A percentile compares a stretch with the other conserved stretches of the same genome.
Evolutionary conservation across 768 basidiomycete species (phyloP).

Genomic region (Lentinula sp.): DNA sequence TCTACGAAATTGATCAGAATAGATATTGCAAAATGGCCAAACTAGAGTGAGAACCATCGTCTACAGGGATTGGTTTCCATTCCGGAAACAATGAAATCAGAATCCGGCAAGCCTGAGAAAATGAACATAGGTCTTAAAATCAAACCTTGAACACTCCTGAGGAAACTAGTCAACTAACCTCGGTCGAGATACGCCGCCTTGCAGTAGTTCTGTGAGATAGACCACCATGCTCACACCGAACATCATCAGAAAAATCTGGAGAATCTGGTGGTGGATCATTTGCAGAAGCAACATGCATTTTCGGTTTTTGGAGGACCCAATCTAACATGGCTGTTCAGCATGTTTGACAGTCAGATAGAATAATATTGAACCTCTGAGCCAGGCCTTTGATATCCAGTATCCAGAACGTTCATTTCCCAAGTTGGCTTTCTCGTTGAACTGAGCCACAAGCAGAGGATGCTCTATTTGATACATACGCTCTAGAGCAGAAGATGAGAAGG

Average conservation of each 20-base stretch:
- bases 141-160: background rate
- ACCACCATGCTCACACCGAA: constrained; percentile 66
- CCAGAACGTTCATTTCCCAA: constrained; percentile 31
- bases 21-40: background rate
- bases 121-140: background rate
- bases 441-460: constrained; percentile 55
- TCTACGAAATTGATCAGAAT: constrained; percentile 20
- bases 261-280: constrained; percentile 67
- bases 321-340: constrained; percentile 34
- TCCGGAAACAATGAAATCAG: constrained; percentile 54
- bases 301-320: constrained; percentile 68
- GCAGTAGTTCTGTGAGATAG: constrained; percentile 49
- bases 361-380: constrained; percentile 63
- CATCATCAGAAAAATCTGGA: constrained; percentile 48
- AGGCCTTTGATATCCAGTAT: constrained; percentile 74
- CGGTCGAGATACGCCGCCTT: constrained; percentile 56
- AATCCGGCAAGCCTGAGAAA: constrained; percentile 46
- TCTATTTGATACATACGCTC: constrained; percentile 66
- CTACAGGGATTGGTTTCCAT: constrained; percentile 53
- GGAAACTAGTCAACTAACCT: constrained; percentile 32
- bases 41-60: constrained; percentile 10
- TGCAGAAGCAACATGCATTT: constrained; percentile 59
- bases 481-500: constrained; percentile 19
- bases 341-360: background rate
- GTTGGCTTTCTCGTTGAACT: constrained; percentile 44